Conservation (phyloP, 495 filamentous ascomycete genomes). For the Bacidia gigantensis region DNA sequence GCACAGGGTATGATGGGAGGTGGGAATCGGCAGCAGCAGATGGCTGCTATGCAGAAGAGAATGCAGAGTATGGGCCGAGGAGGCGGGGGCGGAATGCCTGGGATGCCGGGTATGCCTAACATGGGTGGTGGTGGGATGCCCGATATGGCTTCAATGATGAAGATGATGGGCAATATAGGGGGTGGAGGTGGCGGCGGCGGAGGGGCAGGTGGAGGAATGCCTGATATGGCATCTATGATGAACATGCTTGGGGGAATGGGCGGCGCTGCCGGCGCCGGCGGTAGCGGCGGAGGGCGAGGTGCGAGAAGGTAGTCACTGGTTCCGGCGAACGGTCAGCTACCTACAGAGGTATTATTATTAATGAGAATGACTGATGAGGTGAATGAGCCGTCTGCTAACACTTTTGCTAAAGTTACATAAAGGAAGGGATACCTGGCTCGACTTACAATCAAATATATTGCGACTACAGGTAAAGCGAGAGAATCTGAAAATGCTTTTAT, state of each 20-base stretch:
- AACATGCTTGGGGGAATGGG: slow-evolving; percentile 4
- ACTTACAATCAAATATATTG: no score
- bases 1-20: slow-evolving; percentile 85
- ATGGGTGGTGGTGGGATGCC: slow-evolving; percentile 70
- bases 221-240: slow-evolving; percentile 21
- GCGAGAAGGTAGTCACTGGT: not conserved
- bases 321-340: no score
- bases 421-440: no score
- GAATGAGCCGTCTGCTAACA: no score
- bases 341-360: no score
- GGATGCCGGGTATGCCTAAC: slow-evolving; percentile 29
- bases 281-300: not conserved
- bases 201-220: slow-evolving; percentile 18
- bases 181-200: slow-evolving; percentile 32
- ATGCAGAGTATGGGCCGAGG: slow-evolving; percentile 80
- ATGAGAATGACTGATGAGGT: no score
- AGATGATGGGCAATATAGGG: slow-evolving; percentile 55
- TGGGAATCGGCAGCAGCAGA: slow-evolving; percentile 76
- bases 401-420: no score
- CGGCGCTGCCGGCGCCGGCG: not conserved
- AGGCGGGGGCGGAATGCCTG: slow-evolving; percentile 31
- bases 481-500: no score
- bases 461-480: no score
- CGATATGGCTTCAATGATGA: slow-evolving; percentile 56
- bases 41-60: slow-evolving; percentile 95